Evolutionary conservation across 1,139 yeast species (phyloP).

Genomic region (Lodderomyces orthopsilosis): DNA sequence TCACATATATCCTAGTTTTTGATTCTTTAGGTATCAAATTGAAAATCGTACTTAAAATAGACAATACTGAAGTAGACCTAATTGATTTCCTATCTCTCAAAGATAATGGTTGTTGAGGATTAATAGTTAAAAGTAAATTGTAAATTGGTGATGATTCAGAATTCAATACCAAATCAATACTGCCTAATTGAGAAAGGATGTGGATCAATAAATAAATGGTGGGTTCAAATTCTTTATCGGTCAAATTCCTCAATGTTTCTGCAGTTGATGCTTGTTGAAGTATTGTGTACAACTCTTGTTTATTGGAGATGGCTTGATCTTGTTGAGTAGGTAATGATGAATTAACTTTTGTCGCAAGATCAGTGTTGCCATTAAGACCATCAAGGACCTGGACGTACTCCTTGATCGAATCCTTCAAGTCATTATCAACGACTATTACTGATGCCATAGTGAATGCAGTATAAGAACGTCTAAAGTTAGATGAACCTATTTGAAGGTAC

Average conservation of each 20-base stretch:
- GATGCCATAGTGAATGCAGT: conserved; percentile 21
- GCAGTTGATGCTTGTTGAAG: conserved; percentile 27
- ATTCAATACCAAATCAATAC: conserved; percentile 27
- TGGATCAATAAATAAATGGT: conserved; percentile 43
- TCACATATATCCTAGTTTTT: conserved; percentile 30
- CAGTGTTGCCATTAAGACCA: conserved; percentile 26
- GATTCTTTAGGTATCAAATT: conserved; percentile 41
- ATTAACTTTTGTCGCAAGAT: conserved; percentile 28
- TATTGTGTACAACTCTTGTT: conserved; percentile 26
- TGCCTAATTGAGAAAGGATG: conserved; percentile 29
- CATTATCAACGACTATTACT: conserved; percentile 47
- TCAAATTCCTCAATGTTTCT: conserved; percentile 31
- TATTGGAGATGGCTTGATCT: conserved; percentile 27
- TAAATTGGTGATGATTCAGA: conserved; percentile 28
- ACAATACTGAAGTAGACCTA: conserved; percentile 42
- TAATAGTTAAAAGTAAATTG: conserved; percentile 30
- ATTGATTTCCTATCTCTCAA: conserved; percentile 49
- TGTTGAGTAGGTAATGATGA: conserved; percentile 23
- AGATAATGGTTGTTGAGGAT: conserved; percentile 39
- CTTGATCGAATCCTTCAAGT: conserved; percentile 39
- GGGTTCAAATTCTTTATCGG: conserved; percentile 47
- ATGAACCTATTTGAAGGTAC: too few species aligned
- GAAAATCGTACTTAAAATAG: conserved; percentile 43
- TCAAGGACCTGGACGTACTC: conserved; percentile 44
- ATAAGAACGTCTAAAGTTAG: neutral